Evolutionary conservation across 2,329 filamentous ascomycete genomes (phyloP), one percentile per base, ranked within the genome.

Genomic region (Thielaviopsis euricoi): DNA sequence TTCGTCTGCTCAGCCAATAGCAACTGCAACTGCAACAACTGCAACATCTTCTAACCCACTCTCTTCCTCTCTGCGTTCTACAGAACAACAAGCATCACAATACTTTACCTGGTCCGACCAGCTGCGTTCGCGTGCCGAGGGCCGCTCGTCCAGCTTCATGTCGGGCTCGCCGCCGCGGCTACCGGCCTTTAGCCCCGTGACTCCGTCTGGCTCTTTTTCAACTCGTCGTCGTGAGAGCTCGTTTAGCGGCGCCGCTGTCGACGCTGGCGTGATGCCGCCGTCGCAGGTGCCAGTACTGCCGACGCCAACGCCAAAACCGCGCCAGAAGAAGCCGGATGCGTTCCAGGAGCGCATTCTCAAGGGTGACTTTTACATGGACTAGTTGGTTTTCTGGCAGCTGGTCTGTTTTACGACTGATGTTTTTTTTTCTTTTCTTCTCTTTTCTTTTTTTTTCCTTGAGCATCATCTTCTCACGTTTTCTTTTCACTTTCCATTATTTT

Each of bases 311-410:
- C 71, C 51, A 84, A 88, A 67, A 79, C 85, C 63, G 79, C 73
- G 77, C 43, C 76, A 33, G 29, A 33, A 76, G 63, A 94, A 91
- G 75, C 90, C 91, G 29, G 93, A 98, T 73, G 86, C 86, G 62
- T 93, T 96, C 74, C 90, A 96, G 71, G 93, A 98, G 77, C 83
- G 94, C 64, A 97, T 98, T 66, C 78, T 98, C 64, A 93, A 95
- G 74, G 93, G 91, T 52, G 93, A 98, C 67, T 97, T 98, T 66
- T 93, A 93, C 74, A 96, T 97, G 89, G 90, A 96, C 67, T 95
- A 76, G 76, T n/a, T 19, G 33, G 40, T 21, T 19, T 26, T 29
- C 46, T 48, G 23, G 19, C 50, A 52, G 29, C 49, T 57, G 46
- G 26, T 23, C 15, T 57, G 23, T 15, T 25, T 26, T 17, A n/a